A percentile compares a stretch with the other conserved stretches of the same genome.
These are phyloP conservation scores for Dryadomyces quercus-mongolicae DNA, from an alignment of 2,329 filamentous ascomycete species.

Conservation along the genomic window DNA sequence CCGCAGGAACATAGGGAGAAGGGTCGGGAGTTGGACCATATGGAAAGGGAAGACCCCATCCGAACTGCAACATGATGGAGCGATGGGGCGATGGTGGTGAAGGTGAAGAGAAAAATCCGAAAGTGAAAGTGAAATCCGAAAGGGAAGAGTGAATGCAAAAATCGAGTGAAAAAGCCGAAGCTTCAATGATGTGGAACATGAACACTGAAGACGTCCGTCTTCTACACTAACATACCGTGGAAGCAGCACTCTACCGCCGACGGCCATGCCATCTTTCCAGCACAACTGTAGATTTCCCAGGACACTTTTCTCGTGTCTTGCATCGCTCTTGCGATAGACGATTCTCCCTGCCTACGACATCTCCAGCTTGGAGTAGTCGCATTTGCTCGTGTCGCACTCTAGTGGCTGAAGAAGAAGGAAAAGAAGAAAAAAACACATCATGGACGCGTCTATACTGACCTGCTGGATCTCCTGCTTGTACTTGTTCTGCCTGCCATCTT, in stretches of 20 bases:
- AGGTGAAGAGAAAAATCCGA: neutral
- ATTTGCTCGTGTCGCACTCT: no score
- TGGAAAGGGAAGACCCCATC: neutral
- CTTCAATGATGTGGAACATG: no score
- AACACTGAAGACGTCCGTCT: no score
- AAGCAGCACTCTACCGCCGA: no score
- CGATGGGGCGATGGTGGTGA: neutral
- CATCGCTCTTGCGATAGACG: no score
- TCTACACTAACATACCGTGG: no score
- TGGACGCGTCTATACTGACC: conserved; percentile 33
- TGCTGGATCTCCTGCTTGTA: conserved; percentile 98
- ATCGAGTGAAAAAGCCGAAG: neutral
- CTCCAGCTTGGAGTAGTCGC: no score
- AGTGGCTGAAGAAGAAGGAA: neutral
- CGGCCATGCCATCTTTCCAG: no score
- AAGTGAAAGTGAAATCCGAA: neutral
- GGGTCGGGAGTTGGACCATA: neutral
- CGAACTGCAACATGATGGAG: neutral
- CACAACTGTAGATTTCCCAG: no score
- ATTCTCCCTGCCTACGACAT: no score
- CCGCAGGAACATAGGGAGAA: no score
- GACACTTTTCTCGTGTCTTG: no score
- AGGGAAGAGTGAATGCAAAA: neutral
- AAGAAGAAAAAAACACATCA: neutral
- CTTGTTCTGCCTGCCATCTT: conserved; percentile 57